Conservation (phyloP, 2,329 filamentous ascomycete species). For the Phaeophleospora eucalypticola region DNA sequence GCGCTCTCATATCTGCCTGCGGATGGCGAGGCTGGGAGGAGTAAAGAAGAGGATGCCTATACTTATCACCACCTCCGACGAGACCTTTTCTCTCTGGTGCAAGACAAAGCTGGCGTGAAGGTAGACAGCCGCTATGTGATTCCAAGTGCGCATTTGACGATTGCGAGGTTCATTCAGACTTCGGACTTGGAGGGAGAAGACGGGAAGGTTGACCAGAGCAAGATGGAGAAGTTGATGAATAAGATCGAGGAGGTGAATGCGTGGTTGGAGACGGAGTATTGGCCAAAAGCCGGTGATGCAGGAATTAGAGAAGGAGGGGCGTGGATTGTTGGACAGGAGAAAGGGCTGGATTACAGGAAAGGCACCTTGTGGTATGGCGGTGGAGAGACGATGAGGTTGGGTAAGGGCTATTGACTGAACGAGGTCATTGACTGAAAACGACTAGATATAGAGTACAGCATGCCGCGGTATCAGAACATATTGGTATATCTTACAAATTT, state of each 20-base stretch:
- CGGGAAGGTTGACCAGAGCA: slow-evolving; percentile 44
- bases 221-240: slow-evolving; percentile 61
- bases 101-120: slow-evolving; percentile 57
- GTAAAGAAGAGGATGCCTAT: slow-evolving; percentile 58
- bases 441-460: too few species aligned
- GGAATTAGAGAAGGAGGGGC: slow-evolving; percentile 55
- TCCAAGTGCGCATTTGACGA: slow-evolving; percentile 83
- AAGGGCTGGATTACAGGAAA: slow-evolving; percentile 68
- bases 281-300: slow-evolving; percentile 51
- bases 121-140: slow-evolving; percentile 80
- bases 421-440: too few species aligned
- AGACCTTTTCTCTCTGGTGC: slow-evolving; percentile 64
- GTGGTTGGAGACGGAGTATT: slow-evolving; percentile 68
- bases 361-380: slow-evolving; percentile 83
- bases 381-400: slow-evolving; percentile 62
- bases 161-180: slow-evolving; percentile 72
- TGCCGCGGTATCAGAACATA: too few species aligned
- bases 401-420: slow-evolving; percentile 48
- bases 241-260: slow-evolving; percentile 72
- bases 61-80: slow-evolving; percentile 88
- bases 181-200: slow-evolving; percentile 51
- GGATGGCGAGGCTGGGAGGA: slow-evolving; percentile 53
- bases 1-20: slow-evolving; percentile 85
- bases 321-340: slow-evolving; percentile 85
- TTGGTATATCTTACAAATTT: too few species aligned